Conservation (phyloP, 495 filamentous ascomycete species). For the Penicillium crystallinum region DNA sequence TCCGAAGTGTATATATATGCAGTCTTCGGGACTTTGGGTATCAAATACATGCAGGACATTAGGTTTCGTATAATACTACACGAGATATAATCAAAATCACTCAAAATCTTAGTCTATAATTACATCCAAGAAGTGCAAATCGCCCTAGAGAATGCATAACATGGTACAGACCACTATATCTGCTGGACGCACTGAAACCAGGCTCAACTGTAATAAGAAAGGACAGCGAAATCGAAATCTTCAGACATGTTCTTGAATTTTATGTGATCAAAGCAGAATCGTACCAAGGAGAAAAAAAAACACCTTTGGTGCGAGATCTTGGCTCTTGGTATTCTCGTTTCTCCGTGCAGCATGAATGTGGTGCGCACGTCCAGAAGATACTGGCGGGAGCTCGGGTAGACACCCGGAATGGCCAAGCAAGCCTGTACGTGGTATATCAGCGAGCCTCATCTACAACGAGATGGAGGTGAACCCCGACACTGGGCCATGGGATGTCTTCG, state of each 20-base stretch:
- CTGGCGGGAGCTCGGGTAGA: not conserved
- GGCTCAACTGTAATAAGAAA: too few relatives aligned
- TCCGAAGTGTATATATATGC: not conserved
- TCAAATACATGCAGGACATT: too few relatives aligned
- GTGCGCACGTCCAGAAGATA: not conserved
- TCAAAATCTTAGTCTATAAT: too few relatives aligned
- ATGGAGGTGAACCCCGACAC: not conserved
- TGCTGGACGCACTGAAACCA: not conserved
- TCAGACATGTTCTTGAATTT: not conserved
- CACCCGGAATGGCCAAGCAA: not conserved
- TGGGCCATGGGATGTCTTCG: not conserved
- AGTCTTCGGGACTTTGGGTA: too few relatives aligned
- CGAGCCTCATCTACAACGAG: not conserved
- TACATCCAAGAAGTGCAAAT: too few relatives aligned
- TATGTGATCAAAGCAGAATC: not conserved
- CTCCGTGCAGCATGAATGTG: not conserved
- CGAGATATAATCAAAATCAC: too few relatives aligned
- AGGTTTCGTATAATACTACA: too few relatives aligned
- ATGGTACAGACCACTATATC: too few relatives aligned
- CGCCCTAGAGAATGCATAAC: too few relatives aligned
- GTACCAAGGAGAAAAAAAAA: not conserved
- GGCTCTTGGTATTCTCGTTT: not conserved
- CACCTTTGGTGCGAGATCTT: not conserved
- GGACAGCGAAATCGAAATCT: not conserved
- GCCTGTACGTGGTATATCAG: not conserved